Evolutionary conservation across 1,139 yeast species (phyloP), one percentile per base, ranked within the genome.

Genomic region (Geotrichum cucujoidarum): DNA sequence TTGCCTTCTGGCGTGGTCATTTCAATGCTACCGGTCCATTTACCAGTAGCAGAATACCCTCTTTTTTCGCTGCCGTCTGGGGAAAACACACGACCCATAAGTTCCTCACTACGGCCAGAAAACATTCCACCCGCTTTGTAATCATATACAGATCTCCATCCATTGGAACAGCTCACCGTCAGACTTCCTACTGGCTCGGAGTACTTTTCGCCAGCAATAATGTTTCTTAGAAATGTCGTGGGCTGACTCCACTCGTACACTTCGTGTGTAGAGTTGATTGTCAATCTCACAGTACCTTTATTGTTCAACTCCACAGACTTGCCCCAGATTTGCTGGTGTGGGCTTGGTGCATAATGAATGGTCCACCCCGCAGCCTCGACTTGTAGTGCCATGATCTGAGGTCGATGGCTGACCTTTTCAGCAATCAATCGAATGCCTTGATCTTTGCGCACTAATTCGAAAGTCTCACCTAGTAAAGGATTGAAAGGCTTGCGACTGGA

Each of bases 271-370:
- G 60, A 75, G 22, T 51, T 78, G 42, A 81, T 71, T 1, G 74
- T 72, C 44, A 89, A 70, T 42, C 75, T 75, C 5, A 83, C 70
- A 13, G 69, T 69, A 35, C 98, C 98, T 46, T 77, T 79, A 54
- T 88, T 88, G 43, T 77, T 76, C 50, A 92, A 72, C 64, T 92
- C 97, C 10, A 88, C 80, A 38, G 89, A 83, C 67, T 92, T 92
- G 47, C 97, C 97, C 95, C 97, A 92, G 60, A 87, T 88, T 64
- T 88, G 89, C 60, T 90, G 97, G 27, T 79, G 77, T 0, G 98
- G 97, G 31, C 82, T 74, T 1, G 94, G 80, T 11, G 85, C 76
- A 62, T 81, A 87, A 40, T 76, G 75, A 44, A 88, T 70, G 13
- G 78, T 77, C 97, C 98, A 92, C 27, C 74, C 68, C 8, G 69